Conservation (phyloP, 1,284 basidiomycete genomes). For the Leccinum pachyderme region DNA sequence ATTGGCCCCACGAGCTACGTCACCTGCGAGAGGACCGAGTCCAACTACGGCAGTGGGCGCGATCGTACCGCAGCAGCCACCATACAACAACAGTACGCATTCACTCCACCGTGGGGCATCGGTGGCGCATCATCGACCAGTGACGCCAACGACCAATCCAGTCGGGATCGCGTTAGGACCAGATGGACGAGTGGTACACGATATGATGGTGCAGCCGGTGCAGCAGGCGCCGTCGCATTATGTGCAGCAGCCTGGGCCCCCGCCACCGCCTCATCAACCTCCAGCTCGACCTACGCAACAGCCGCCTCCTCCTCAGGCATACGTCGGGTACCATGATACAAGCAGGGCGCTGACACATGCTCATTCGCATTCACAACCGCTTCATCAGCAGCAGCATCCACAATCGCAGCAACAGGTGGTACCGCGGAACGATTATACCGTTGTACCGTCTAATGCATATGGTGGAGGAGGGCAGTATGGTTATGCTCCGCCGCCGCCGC, state of each 20-base stretch:
- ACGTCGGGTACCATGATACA: constrained; percentile 20
- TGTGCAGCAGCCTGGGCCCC: neutral
- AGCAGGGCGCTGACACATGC: constrained; percentile 15
- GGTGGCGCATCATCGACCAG: constrained; percentile 13
- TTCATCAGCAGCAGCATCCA: constrained; percentile 10
- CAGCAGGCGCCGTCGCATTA: constrained; percentile 15
- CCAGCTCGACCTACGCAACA: constrained; percentile 15
- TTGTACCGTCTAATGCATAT: constrained; percentile 15
- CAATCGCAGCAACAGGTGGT: constrained; percentile 8
- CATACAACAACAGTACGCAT: constrained; percentile 4
- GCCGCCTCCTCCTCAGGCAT: constrained; percentile 17
- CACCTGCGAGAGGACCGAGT: constrained; percentile 24
- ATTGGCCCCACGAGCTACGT: constrained; percentile 22
- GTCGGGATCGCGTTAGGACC: constrained; percentile 32
- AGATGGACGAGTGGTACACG: constrained; percentile 33
- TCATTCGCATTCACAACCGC: neutral
- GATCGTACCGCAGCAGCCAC: constrained; percentile 6
- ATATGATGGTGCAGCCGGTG: constrained; percentile 24
- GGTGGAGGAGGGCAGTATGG: constrained; percentile 8
- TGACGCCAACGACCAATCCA: constrained; percentile 28
- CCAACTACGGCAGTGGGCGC: constrained; percentile 7
- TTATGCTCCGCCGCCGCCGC: constrained; percentile 16
- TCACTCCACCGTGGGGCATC: constrained; percentile 18
- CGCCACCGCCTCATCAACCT: neutral
- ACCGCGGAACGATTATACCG: constrained; percentile 24